Evolutionary conservation across 371 early-diverging fungal genomes (phyloP).

Genomic region (Lichtheimia ornata): DNA sequence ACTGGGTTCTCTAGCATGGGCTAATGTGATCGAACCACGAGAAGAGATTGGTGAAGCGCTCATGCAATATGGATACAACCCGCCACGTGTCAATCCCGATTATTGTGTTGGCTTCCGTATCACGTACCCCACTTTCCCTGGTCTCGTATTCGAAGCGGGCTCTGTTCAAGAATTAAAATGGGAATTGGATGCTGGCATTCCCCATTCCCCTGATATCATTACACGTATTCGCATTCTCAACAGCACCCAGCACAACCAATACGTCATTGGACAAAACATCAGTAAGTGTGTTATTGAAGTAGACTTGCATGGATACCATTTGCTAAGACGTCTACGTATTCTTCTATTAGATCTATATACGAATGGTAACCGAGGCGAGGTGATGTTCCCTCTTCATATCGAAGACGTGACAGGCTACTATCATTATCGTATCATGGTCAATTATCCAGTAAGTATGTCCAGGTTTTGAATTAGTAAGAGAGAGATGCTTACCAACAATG

Average conservation of each 20-base stretch:
- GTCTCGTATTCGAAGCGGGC: constrained; percentile 18
- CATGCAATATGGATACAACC: constrained; percentile 45
- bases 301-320: neutral
- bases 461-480: neutral
- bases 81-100: constrained; percentile 35
- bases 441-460: constrained; percentile 8
- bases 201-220: constrained; percentile 24
- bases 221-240: constrained; percentile 37
- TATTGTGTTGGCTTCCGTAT: constrained; percentile 25
- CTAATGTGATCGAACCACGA: constrained; percentile 4
- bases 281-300: constrained; percentile 24
- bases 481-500: no score
- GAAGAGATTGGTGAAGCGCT: constrained; percentile 37
- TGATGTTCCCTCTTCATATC: constrained; percentile 20
- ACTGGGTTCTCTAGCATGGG: no score
- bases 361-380: constrained; percentile 19
- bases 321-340: neutral
- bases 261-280: constrained; percentile 32
- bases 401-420: constrained; percentile 24
- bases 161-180: constrained; percentile 23
- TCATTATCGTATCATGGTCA: constrained; percentile 38
- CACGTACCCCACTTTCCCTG: constrained; percentile 28
- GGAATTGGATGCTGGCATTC: constrained; percentile 24
- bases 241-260: constrained; percentile 25
- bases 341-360: constrained; percentile 15